Conservation (phyloP, 2,329 filamentous ascomycete species). For the Hypoxylon sp. region DNA sequence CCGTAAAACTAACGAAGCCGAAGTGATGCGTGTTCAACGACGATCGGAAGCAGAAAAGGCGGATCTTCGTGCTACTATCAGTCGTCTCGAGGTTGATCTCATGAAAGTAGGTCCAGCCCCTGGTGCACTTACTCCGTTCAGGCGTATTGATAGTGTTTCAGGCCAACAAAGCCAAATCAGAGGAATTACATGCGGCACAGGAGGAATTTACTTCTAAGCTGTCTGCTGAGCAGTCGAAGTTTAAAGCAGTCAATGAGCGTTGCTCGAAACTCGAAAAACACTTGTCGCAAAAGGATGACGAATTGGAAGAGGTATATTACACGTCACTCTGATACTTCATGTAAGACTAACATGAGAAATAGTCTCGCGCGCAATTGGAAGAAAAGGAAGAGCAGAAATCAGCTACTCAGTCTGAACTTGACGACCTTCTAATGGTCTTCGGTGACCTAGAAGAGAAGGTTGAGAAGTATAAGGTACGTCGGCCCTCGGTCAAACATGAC, state of each 20-base stretch:
- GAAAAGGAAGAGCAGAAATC: constrained; percentile 72
- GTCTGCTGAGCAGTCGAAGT: constrained; percentile 44
- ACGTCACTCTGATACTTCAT: neutral
- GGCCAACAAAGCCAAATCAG: constrained; percentile 69
- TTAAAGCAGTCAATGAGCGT: constrained; percentile 60
- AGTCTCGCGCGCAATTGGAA: constrained; percentile 49
- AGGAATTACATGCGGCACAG: constrained; percentile 69
- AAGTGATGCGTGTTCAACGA: constrained; percentile 48
- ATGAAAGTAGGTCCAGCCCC: constrained; percentile 62
- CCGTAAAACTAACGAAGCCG: constrained; percentile 55
- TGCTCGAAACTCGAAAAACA: constrained; percentile 63
- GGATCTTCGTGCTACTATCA: constrained; percentile 56
- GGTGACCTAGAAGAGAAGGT: constrained; percentile 83
- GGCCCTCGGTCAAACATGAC: constrained; percentile 10
- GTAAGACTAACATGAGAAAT: constrained; percentile 31
- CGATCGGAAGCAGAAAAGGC: constrained; percentile 50
- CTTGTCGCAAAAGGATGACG: constrained; percentile 54
- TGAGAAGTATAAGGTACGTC: constrained; percentile 76
- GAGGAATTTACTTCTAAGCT: constrained; percentile 59
- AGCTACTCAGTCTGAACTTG: constrained; percentile 76
- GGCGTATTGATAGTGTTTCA: constrained; percentile 50
- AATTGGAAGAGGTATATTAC: constrained; percentile 49
- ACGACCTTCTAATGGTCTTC: constrained; percentile 85
- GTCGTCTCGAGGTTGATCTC: constrained; percentile 70
- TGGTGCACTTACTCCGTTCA: constrained; percentile 9